Conservation (phyloP, 2,329 filamentous ascomycete genomes). For the Eurotiales sp. region DNA sequence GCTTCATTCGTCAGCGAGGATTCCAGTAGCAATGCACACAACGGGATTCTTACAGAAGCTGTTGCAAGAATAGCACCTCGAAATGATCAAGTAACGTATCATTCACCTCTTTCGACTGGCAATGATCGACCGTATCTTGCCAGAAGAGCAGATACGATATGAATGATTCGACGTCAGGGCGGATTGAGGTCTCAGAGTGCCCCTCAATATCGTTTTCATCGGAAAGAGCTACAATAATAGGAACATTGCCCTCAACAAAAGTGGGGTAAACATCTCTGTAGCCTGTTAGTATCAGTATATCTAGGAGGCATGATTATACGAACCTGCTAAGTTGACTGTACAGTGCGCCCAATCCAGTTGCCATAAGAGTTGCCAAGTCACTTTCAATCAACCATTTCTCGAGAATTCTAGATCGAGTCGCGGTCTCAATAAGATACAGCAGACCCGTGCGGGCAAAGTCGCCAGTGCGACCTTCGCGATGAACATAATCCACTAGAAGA, state of each 20-base stretch:
- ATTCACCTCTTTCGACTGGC: slow-evolving; percentile 84
- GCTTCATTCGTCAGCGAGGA: slow-evolving; percentile 42
- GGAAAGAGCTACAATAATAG: slow-evolving; percentile 80
- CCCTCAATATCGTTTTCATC: slow-evolving; percentile 74
- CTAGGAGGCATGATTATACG: slow-evolving; percentile 16
- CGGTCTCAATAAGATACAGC: slow-evolving; percentile 92
- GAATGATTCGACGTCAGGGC: slow-evolving; percentile 86
- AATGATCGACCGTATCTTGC: slow-evolving; percentile 97
- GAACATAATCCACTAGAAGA: slow-evolving; percentile 91
- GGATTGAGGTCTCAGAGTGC: slow-evolving; percentile 75
- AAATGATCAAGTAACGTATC: slow-evolving; percentile 94
- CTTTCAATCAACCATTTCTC: slow-evolving; percentile 98
- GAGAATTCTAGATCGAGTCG: slow-evolving; percentile 73
- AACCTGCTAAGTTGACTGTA: slow-evolving; percentile 66
- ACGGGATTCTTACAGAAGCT: slow-evolving; percentile 66
- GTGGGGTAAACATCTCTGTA: slow-evolving; percentile 74
- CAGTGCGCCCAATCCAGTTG: slow-evolving; percentile 80
- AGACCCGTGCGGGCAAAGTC: slow-evolving; percentile 94
- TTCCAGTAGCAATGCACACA: not conserved
- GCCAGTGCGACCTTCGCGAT: slow-evolving; percentile 88
- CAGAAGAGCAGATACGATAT: slow-evolving; percentile 93
- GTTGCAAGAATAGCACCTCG: slow-evolving; percentile 91
- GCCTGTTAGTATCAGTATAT: slow-evolving; percentile 4
- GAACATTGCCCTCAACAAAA: slow-evolving; percentile 65
- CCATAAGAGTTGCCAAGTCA: slow-evolving; percentile 94